These are phyloP conservation scores for Sporisorium scitamineum DNA, from an alignment of 1,284 basidiomycete genomes.

Conservation along the genomic window DNA sequence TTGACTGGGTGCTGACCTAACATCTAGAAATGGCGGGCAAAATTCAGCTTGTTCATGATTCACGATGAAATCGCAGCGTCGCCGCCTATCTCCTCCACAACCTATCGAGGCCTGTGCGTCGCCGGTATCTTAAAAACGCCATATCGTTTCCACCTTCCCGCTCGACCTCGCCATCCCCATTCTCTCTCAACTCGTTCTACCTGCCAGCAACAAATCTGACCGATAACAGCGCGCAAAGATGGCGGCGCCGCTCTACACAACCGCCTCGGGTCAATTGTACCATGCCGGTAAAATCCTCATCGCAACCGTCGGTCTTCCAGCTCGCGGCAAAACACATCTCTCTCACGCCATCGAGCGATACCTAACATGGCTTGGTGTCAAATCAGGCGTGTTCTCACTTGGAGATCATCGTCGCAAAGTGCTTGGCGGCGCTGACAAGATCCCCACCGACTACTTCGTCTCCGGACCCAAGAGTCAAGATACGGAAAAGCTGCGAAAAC, in stretches of 20 bases:
- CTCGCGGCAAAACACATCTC: slow-evolving; percentile 92
- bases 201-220: background rate
- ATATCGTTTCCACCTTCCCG: background rate
- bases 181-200: background rate
- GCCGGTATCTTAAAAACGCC: background rate
- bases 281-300: slow-evolving; percentile 95
- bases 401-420: slow-evolving; percentile 94
- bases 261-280: slow-evolving; percentile 78
- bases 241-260: slow-evolving; percentile 63
- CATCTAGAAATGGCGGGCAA: background rate
- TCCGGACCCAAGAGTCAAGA: slow-evolving; percentile 72
- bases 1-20: background rate
- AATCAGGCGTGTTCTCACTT: slow-evolving; percentile 90
- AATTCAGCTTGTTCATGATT: background rate
- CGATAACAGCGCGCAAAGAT: slow-evolving; percentile 58
- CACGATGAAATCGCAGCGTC: background rate
- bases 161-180: background rate
- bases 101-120: slow-evolving; percentile 12
- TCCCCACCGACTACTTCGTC: slow-evolving; percentile 92
- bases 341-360: slow-evolving; percentile 95
- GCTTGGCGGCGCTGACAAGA: slow-evolving; percentile 85
- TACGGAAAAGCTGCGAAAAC: slow-evolving; percentile 81
- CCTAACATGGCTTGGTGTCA: slow-evolving; percentile 96
- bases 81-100: slow-evolving; percentile 10
- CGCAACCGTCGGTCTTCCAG: slow-evolving; percentile 87